Evolutionary conservation across 2,329 filamentous ascomycete genomes (phyloP).

Genomic region (Fusarium falciforme): DNA sequence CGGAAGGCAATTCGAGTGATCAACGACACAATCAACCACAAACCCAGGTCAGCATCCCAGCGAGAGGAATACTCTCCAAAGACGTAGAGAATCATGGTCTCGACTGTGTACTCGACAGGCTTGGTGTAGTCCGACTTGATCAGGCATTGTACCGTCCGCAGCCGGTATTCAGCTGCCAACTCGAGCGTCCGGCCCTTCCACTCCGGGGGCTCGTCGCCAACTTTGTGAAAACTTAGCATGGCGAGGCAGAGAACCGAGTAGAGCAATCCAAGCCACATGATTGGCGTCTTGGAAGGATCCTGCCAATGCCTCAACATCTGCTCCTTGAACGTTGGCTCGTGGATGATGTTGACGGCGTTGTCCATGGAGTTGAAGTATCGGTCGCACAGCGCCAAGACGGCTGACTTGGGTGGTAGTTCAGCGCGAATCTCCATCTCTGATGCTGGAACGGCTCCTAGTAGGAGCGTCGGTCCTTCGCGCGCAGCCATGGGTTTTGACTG

Average conservation of each 20-base stretch:
- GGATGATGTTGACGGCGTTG: slow-evolving; percentile 78
- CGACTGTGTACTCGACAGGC: slow-evolving; percentile 79
- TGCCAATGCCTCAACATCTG: slow-evolving; percentile 75
- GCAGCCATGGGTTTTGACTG: slow-evolving; percentile 71
- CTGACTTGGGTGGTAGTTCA: slow-evolving; percentile 82
- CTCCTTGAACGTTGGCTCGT: slow-evolving; percentile 86
- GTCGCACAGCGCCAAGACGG: slow-evolving; percentile 85
- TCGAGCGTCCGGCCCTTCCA: slow-evolving; percentile 75
- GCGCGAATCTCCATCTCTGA: slow-evolving; percentile 82
- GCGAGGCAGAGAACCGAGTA: slow-evolving; percentile 82
- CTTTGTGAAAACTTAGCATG: slow-evolving; percentile 82
- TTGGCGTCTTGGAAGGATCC: slow-evolving; percentile 75
- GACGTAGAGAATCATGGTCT: slow-evolving; percentile 80
- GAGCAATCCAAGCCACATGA: slow-evolving; percentile 83
- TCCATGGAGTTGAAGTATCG: slow-evolving; percentile 91
- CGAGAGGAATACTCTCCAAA: slow-evolving; percentile 80
- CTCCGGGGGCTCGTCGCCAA: slow-evolving; percentile 82
- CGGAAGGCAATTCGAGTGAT: slow-evolving; percentile 70
- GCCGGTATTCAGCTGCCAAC: slow-evolving; percentile 72
- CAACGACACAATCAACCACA: slow-evolving; percentile 69
- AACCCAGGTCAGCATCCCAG: slow-evolving; percentile 77
- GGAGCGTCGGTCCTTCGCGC: slow-evolving; percentile 77
- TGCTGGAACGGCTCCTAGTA: slow-evolving; percentile 80
- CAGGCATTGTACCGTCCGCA: slow-evolving; percentile 82
- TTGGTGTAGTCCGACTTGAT: slow-evolving; percentile 82